Evolutionary conservation across 1,139 yeast species (phyloP).

Genomic region (Yamadazyma friedrichii): DNA sequence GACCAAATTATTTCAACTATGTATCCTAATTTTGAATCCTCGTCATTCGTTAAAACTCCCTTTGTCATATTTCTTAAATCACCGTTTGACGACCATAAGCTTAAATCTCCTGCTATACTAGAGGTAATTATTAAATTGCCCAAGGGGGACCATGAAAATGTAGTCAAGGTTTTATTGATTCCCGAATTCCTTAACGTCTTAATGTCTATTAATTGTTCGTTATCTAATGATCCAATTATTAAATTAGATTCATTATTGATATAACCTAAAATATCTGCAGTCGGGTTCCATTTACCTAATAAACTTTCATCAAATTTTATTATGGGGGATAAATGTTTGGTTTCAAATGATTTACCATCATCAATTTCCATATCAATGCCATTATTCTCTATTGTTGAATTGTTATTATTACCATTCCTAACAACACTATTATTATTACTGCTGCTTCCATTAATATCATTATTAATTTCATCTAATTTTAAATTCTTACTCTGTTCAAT

Average conservation of each 20-base stretch:
- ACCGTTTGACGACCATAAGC: conserved; percentile 71
- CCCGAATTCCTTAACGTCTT: conserved; percentile 37
- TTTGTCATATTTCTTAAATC: conserved; percentile 55
- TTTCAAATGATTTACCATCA: conserved; percentile 17
- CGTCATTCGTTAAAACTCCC: conserved; percentile 13
- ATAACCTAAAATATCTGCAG: conserved; percentile 36
- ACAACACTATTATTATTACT: background rate
- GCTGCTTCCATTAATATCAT: background rate
- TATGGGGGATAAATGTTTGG: conserved; percentile 22
- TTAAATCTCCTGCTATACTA: conserved; percentile 60
- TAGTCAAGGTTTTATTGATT: conserved; percentile 25
- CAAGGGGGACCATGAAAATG: conserved; percentile 62
- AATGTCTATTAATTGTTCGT: conserved; percentile 29
- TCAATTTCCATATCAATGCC: conserved; percentile 6
- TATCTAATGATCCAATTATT: conserved; percentile 31
- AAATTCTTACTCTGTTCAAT: background rate
- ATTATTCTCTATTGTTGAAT: background rate
- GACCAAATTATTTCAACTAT: conserved; percentile 35
- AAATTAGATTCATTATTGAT: conserved; percentile 37
- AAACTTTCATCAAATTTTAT: conserved; percentile 29
- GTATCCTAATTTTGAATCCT: conserved; percentile 8
- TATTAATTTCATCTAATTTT: conserved; percentile 1
- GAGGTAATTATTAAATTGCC: conserved; percentile 60
- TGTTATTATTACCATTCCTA: conserved; percentile 1
- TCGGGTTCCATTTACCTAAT: conserved; percentile 42